Base-by-base conservation (phyloP, 306 rosid species). In the Prunus armeniaca region DNA sequence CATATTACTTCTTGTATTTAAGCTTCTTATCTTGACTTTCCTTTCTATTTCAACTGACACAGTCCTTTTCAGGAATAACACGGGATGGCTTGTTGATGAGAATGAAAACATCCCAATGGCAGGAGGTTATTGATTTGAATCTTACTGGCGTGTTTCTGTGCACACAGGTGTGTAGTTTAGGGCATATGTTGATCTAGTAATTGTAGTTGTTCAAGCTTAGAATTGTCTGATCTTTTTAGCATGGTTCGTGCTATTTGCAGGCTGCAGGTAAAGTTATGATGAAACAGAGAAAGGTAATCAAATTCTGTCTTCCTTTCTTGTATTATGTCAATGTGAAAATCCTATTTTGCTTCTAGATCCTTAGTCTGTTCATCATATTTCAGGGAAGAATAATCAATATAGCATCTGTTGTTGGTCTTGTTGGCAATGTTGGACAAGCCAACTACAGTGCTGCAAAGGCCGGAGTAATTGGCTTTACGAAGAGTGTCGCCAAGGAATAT, bases 361-460 rank as follows among this genome's bases (percentile, higher is more conserved):
- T 69, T 20, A 54, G 51, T 38, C 1, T n/a, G 34, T 65, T 72
- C n/a, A 25, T n/a, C 47, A 38, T 69, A 54, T 73, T 84, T 57
- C 89, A 95, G 98, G 98, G 97, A 72, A 90, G 98, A 85, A 90
- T 95, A 67, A 73, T 92, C 84, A 95, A 95, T 79, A 89, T 95
- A 76, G 84, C 97, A 81, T 95, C 97, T 52, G 98, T 95, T 85
- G 98, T 92, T 70, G 98, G 98, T 77, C 92, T 89, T 34, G 89
- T 88, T 66, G 98, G 98, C 80, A 95, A 92, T 67, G 93, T 64
- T 73, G 98, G 98, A 64, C 98, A 92, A 89, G 97, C 97, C 79
- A 95, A 95, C 83, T 95, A 95, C 81, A 93, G 97, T 82, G 98
- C 98, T 57, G 98, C 98, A 75, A 95, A 92, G 84, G 97, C 98